Conservation (phyloP, 306 rosid species). For the Cucumis cinereus region DNA sequence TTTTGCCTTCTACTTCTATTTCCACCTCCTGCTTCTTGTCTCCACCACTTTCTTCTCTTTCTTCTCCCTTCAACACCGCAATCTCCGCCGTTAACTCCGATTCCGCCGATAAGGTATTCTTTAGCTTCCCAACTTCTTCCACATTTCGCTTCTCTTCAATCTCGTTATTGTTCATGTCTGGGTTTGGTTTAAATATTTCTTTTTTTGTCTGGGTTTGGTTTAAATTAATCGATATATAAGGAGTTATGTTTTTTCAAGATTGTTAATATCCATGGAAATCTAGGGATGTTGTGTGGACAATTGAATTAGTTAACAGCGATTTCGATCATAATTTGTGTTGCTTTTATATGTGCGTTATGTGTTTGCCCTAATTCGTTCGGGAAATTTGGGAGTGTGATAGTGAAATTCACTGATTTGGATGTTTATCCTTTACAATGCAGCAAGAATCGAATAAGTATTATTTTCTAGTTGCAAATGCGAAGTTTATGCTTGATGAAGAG, state of each 20-base stretch:
- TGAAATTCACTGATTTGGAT: neutral
- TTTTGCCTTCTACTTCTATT: conserved; percentile 18
- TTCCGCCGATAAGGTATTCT: conserved; percentile 37
- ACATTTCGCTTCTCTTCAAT: neutral
- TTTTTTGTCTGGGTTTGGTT: neutral
- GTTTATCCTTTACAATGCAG: conserved; percentile 14
- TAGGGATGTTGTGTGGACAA: neutral
- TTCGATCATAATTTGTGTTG: neutral
- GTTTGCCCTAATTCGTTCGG: neutral
- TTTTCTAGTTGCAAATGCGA: conserved; percentile 85
- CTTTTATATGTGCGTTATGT: neutral
- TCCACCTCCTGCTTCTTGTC: conserved; percentile 14
- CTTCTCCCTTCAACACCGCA: conserved; percentile 33
- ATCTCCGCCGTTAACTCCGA: conserved; percentile 66
- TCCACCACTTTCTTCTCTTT: neutral
- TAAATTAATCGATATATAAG: neutral
- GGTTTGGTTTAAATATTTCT: neutral
- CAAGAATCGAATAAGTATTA: conserved; percentile 42
- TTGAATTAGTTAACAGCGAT: neutral
- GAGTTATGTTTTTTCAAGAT: neutral
- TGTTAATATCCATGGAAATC: neutral
- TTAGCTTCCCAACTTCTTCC: neutral
- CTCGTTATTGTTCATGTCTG: neutral
- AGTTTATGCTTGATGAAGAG: conserved; percentile 96
- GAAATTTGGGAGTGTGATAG: neutral